Percentiles rank a stretch among this genome's conserved stretches.
Evolutionary conservation across 495 filamentous ascomycete species (phyloP).

Genomic region (Daldinia bambusicola): DNA sequence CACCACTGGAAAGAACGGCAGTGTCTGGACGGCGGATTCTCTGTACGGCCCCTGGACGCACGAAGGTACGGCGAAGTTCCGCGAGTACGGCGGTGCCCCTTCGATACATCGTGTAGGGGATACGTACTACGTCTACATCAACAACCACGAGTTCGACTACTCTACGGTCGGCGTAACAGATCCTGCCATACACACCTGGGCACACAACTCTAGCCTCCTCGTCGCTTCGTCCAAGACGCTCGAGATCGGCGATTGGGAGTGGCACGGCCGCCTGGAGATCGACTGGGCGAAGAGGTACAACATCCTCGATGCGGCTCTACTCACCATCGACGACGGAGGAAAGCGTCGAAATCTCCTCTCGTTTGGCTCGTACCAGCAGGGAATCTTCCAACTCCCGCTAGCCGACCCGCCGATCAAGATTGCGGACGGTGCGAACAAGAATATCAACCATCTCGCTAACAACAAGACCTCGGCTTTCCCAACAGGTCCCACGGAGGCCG

Average conservation of each 20-base stretch:
- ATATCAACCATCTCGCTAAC: not conserved
- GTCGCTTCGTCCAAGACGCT: constrained; percentile 69
- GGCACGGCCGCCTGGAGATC: constrained; percentile 62
- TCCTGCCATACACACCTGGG: constrained; percentile 38
- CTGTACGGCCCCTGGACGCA: constrained; percentile 68
- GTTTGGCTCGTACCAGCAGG: constrained; percentile 75
- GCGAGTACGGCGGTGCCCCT: constrained; percentile 67
- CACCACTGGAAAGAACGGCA: constrained; percentile 5
- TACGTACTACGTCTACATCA: constrained; percentile 76
- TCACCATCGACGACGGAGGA: constrained; percentile 51
- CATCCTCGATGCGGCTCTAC: constrained; percentile 73
- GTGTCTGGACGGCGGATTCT: constrained; percentile 33
- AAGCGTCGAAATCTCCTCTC: constrained; percentile 26
- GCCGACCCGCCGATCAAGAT: constrained; percentile 13
- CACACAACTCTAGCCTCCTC: constrained; percentile 68
- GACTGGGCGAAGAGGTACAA: constrained; percentile 66
- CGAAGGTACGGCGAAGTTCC: constrained; percentile 62
- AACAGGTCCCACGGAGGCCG: constrained; percentile 62
- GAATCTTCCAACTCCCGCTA: constrained; percentile 69
- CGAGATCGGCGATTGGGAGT: constrained; percentile 66
- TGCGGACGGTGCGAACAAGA: not conserved
- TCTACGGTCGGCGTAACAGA: constrained; percentile 63
- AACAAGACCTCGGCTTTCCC: constrained; percentile 43
- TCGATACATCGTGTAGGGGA: constrained; percentile 65
- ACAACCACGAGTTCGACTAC: constrained; percentile 53